These are phyloP conservation scores for Kluyveromyces marxianus DNA, from an alignment of 1,139 yeast species.

Conservation along the genomic window DNA sequence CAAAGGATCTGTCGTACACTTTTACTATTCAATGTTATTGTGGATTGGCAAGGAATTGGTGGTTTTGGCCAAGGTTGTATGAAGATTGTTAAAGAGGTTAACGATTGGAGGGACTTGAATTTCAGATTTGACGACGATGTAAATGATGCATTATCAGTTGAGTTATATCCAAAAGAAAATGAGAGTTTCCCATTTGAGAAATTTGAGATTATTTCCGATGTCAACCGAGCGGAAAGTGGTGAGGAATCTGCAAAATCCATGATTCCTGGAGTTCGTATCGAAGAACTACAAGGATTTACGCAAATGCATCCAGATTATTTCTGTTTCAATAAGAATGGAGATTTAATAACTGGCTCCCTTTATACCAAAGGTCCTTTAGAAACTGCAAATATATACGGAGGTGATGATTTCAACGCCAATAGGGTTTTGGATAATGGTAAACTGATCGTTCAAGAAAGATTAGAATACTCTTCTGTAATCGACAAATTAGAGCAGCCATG, in stretches of 20 bases:
- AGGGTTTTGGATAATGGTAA: slow-evolving; percentile 9
- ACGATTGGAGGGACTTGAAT: slow-evolving; percentile 9
- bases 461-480: slow-evolving; percentile 3
- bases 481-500: slow-evolving; percentile 7
- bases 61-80: slow-evolving; percentile 19
- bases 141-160: slow-evolving; percentile 1
- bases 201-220: slow-evolving; percentile 18
- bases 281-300: slow-evolving; percentile 28
- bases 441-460: slow-evolving; percentile 3
- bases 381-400: slow-evolving; percentile 14
- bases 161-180: slow-evolving; percentile 4
- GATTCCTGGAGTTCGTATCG: slow-evolving; percentile 23
- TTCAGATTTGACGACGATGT: slow-evolving; percentile 17
- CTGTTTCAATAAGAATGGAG: slow-evolving; percentile 30
- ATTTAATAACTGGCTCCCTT: slow-evolving; percentile 26
- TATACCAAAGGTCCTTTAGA: slow-evolving; percentile 24
- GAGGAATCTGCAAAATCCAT: slow-evolving; percentile 22
- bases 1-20: slow-evolving; percentile 26
- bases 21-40: slow-evolving; percentile 24
- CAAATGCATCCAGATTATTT: slow-evolving; percentile 21
- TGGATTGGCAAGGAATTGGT: slow-evolving; percentile 11
- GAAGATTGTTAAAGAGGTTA: slow-evolving; percentile 10
- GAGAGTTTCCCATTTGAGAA: slow-evolving; percentile 6
- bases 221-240: slow-evolving; percentile 14
- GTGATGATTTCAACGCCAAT: slow-evolving; percentile 14